A percentile compares a stretch with the other conserved stretches of the same genome.
These are phyloP conservation scores for Boletellus emodensis DNA, from an alignment of 768 basidiomycete species.

Conservation along the genomic window DNA sequence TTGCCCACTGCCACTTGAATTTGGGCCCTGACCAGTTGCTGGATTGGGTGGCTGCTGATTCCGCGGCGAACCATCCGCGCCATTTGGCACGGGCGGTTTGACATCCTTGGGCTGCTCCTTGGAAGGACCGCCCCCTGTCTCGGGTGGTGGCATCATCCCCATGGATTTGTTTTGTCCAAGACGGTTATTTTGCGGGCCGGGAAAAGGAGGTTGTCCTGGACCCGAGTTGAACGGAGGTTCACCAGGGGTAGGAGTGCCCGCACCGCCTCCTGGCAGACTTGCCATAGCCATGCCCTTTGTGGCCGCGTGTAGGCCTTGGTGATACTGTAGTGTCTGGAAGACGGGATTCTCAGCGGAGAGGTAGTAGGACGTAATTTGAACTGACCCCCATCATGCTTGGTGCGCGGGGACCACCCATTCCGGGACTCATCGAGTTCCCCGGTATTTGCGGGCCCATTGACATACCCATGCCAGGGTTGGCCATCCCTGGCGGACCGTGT, in stretches of 20 bases:
- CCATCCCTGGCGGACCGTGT: constrained; percentile 30
- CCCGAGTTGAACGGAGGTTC: constrained; percentile 41
- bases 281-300: constrained; percentile 34
- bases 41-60: constrained; percentile 34
- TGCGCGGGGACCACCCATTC: constrained; percentile 32
- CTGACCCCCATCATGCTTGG: constrained; percentile 31
- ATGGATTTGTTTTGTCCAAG: constrained; percentile 34
- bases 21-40: constrained; percentile 21
- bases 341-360: constrained; percentile 7
- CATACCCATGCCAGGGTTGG: constrained; percentile 31
- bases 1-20: constrained; percentile 16
- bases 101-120: constrained; percentile 34
- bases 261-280: constrained; percentile 30
- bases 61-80: constrained; percentile 41
- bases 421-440: constrained; percentile 33
- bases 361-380: neutral
- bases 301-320: constrained; percentile 35
- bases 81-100: constrained; percentile 26
- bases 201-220: constrained; percentile 33
- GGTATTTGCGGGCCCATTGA: constrained; percentile 33
- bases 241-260: constrained; percentile 42
- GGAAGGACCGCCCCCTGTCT: constrained; percentile 38
- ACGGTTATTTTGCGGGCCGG: constrained; percentile 31
- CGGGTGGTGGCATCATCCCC: constrained; percentile 51
- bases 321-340: constrained; percentile 32